A percentile compares a stretch with the other conserved stretches of the same genome.
phyloP scores from a whole-genome alignment of 345 rosid genomes.

The Lenwebbia sp. region DNA sequence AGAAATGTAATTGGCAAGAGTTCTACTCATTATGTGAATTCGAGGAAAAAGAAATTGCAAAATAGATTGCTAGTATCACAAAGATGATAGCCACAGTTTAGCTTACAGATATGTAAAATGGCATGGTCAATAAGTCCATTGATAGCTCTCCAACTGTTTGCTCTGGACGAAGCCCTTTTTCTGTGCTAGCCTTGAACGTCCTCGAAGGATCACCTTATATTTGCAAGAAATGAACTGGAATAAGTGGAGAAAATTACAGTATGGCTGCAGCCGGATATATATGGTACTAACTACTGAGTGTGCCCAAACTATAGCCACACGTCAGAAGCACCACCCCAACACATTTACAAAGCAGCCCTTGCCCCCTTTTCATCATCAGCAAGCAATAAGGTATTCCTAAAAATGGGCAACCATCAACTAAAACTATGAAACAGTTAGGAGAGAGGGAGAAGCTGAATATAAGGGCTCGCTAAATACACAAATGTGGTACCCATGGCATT shows the following conservation, averaged over 20 bases:
- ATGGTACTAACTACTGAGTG: neutral
- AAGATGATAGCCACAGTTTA: neutral
- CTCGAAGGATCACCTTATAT: constrained; percentile 39
- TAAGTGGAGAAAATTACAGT: neutral
- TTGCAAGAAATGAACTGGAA: neutral
- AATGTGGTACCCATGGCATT: neutral
- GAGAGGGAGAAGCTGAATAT: neutral
- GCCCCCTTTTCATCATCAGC: neutral
- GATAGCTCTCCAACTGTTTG: constrained; percentile 27
- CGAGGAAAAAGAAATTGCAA: neutral
- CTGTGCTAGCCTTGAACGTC: constrained; percentile 26
- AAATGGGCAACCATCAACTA: neutral
- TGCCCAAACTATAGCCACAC: neutral
- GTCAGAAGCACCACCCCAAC: neutral
- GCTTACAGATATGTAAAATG: constrained; percentile 37
- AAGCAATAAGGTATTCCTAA: neutral
- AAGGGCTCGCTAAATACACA: neutral
- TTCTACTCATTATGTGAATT: neutral
- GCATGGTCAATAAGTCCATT: constrained; percentile 31
- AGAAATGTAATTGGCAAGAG: neutral
- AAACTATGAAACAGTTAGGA: neutral
- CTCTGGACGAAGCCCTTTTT: constrained; percentile 36
- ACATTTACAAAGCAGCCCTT: neutral
- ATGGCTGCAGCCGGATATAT: neutral
- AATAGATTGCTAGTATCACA: neutral